Evolutionary conservation across 2,329 filamentous ascomycete genomes (phyloP), one percentile per base, ranked within the genome.

Genomic region (Fusarium nanum): DNA sequence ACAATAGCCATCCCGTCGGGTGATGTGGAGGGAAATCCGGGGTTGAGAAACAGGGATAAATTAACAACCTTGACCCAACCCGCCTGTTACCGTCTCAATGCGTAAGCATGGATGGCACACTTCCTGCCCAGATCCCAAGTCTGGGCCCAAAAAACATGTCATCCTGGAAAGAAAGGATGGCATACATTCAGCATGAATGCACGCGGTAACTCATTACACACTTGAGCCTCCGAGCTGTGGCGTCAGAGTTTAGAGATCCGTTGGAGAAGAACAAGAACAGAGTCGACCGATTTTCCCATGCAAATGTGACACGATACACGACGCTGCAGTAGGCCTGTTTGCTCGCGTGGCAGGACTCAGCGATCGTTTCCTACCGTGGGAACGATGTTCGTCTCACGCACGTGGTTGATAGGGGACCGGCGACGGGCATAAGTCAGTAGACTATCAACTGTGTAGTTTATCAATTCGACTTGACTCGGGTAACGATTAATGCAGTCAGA

Each of bases 311-410:
- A 70, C 56, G 30, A 59, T 63, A 64, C 44, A 47, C 58, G 13
- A 52, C 22, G 28, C 28, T 45, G 56, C 52, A 59, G 41, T 46
- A 50, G 49, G 45, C 67, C 67, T 57, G 55, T 34, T 41, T 56
- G 64, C 63, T 56, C 67, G 67, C 67, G 58, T 70, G 67, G 67
- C 63, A 68, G 52, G 18, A 25, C 34, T 23, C 37, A 64, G 40
- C 50, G 46, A 55, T 64, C 44, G 44, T 50, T 64, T 23, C 67
- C 58, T 22, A 37, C 23, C 27, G 42, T 34, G 42, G 67, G 20
- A 56, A 56, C 45, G 67, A 64, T 70, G 28, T 27, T 58, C 55
- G 54, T 44, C 59, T 41, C 12, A 53, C 57, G 49, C 67, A 70
- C 67, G 67, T 70, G 67, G 67, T 58, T 20, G 23, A 53, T 53